phyloP scores from a whole-genome alignment of 1,284 basidiomycete species.

The Ganoderma lucidum region DNA sequence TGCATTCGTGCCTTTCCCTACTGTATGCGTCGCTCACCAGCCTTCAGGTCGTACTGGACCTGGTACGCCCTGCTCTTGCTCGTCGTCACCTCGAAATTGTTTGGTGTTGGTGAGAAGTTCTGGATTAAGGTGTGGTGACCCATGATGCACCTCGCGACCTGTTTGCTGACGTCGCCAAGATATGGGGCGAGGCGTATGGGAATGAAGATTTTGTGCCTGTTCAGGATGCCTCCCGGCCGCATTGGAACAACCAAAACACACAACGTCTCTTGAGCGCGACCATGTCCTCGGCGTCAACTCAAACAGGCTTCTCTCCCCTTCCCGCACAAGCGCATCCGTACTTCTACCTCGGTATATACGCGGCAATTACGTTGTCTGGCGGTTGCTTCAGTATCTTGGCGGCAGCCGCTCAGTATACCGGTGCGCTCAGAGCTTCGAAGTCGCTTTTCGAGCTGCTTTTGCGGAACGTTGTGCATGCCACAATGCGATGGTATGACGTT shows the following conservation, averaged over 20 bases:
- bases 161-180: conserved; percentile 41
- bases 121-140: conserved; percentile 72
- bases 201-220: conserved; percentile 22
- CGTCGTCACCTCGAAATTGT: conserved; percentile 55
- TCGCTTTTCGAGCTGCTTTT: conserved; percentile 64
- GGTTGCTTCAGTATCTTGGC: conserved; percentile 55
- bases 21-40: neutral
- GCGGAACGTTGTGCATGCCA: conserved; percentile 63
- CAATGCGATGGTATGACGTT: conserved; percentile 61
- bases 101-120: conserved; percentile 66
- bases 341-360: conserved; percentile 71
- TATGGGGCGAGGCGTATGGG: conserved; percentile 73
- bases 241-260: conserved; percentile 43
- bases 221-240: conserved; percentile 20
- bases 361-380: conserved; percentile 59
- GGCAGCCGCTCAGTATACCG: conserved; percentile 65
- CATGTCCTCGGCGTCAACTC: neutral
- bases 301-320: conserved; percentile 43
- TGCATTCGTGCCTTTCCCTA: neutral
- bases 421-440: conserved; percentile 66
- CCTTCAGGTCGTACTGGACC: conserved; percentile 67
- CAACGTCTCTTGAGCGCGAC: conserved; percentile 43
- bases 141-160: too few relatives aligned
- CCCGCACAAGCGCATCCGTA: conserved; percentile 61
- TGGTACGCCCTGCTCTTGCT: conserved; percentile 59